These are phyloP conservation scores for Fusarium clavum DNA, from an alignment of 2,329 filamentous ascomycete genomes.

Conservation along the genomic window DNA sequence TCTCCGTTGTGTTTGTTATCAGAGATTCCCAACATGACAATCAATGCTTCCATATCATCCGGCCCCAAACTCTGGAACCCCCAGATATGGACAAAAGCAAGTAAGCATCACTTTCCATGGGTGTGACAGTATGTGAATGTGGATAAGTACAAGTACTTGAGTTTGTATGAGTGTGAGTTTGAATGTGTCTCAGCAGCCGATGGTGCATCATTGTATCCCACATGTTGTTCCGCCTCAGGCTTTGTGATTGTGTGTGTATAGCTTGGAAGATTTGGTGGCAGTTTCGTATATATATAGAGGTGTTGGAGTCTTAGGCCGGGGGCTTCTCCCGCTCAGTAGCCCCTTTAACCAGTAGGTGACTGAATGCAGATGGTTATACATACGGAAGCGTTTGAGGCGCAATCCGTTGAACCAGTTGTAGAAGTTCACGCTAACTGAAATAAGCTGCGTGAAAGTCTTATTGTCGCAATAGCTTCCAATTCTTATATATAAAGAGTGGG, in stretches of 20 bases:
- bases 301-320: background rate
- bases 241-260: background rate
- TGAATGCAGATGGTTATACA: background rate
- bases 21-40: too few relatives aligned
- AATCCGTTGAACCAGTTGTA: background rate
- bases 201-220: background rate
- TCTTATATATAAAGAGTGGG: background rate
- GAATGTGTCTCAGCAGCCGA: background rate
- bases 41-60: too few relatives aligned
- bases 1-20: too few relatives aligned
- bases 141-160: background rate
- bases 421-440: fast-evolving
- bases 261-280: background rate
- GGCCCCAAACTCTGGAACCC: too few relatives aligned
- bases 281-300: background rate
- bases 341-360: background rate
- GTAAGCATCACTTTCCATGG: too few relatives aligned
- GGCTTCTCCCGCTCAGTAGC: background rate
- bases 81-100: background rate
- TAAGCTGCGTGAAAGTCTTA: background rate
- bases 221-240: too few relatives aligned
- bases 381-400: background rate
- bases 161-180: too few relatives aligned
- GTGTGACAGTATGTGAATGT: too few relatives aligned
- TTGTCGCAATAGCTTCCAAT: background rate